These are phyloP conservation scores for Neurospora sp. DNA, from an alignment of 495 filamentous ascomycete species.

Conservation along the genomic window DNA sequence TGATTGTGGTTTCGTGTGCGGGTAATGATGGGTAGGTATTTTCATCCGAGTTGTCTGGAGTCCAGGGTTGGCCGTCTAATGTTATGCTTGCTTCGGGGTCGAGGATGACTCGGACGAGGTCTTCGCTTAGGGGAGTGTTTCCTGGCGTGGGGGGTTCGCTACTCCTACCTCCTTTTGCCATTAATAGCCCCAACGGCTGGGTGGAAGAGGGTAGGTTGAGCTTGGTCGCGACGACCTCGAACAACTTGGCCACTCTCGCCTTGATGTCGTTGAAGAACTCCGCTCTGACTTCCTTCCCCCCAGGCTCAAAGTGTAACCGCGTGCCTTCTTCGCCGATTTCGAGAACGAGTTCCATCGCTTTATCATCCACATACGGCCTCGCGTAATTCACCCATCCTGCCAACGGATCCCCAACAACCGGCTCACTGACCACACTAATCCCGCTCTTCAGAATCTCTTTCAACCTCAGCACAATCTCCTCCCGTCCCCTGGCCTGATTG, in stretches of 20 bases:
- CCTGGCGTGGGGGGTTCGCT: slow-evolving; percentile 54
- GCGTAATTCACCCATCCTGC: slow-evolving; percentile 66
- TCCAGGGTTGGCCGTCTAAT: slow-evolving; percentile 54
- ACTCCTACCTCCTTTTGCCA: slow-evolving; percentile 43
- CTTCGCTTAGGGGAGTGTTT: slow-evolving; percentile 60
- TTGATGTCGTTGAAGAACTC: slow-evolving; percentile 64
- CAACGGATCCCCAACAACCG: slow-evolving; percentile 21
- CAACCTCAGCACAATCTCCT: slow-evolving; percentile 74
- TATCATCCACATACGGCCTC: slow-evolving; percentile 73
- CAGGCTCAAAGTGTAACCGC: slow-evolving; percentile 42
- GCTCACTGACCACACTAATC: slow-evolving; percentile 51
- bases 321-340: slow-evolving; percentile 67
- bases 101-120: slow-evolving; percentile 57
- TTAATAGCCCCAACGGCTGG: slow-evolving; percentile 58
- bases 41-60: slow-evolving; percentile 13
- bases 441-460: slow-evolving; percentile 82
- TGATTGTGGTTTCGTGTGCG: slow-evolving; percentile 1
- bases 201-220: slow-evolving; percentile 56
- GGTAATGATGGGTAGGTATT: background rate
- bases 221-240: slow-evolving; percentile 74
- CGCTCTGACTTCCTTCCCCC: slow-evolving; percentile 23
- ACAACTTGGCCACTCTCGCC: slow-evolving; percentile 57
- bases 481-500: slow-evolving; percentile 54
- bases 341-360: slow-evolving; percentile 61
- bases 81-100: slow-evolving; percentile 57